Base-by-base conservation (phyloP, 495 filamentous ascomycete genomes). In the Oidiodendron maius region DNA sequence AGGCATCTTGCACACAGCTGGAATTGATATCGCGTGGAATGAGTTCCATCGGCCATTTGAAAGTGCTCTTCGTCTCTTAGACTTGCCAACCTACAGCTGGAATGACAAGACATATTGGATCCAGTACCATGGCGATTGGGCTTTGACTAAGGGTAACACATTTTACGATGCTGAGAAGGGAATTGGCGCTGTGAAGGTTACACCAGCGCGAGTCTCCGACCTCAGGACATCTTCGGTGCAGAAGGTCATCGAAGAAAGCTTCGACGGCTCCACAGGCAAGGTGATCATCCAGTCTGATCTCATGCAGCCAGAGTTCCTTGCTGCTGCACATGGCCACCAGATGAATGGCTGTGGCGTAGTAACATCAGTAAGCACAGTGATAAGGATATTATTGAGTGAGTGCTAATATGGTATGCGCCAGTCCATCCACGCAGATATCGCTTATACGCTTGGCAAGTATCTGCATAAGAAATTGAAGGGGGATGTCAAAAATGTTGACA, bases 91-190 rank as follows among this genome's bases (percentile, higher is more conserved):
- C 2, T 94, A 94, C 58, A 76, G 74, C 10, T 94, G 82, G 69
- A 82, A 91, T 48, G 63, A 81, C 24, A 89, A 88, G 71, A 81
- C 84, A 55, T 88, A 88, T 64, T 91, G 89, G 88, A 75, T 90
- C 18, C 70, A 81, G 10, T 91, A 90, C 64, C 72, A 69, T 9
- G 80, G 85, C 50, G 86, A 68, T 68, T 77, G 65, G 71, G 78
- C 36, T 78, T 56, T 89, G 23, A 82, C 80, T 55, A 88, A 88
- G 63, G 84, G 85, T 65, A 76, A 77, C 24, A 74, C 80, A 6
- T 75, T 78, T 12, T 72, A 75, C 13, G 34, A 46, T 32, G 3
- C 25, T n/a, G 25, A 35, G 16, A 3, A 35, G 24, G 25, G 28
- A 26, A 17, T 35, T 11, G 16, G 3, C 20, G 18, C 1, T 1